Base-by-base conservation (phyloP, 2,329 filamentous ascomycete species). In the Zarea fungicola region DNA sequence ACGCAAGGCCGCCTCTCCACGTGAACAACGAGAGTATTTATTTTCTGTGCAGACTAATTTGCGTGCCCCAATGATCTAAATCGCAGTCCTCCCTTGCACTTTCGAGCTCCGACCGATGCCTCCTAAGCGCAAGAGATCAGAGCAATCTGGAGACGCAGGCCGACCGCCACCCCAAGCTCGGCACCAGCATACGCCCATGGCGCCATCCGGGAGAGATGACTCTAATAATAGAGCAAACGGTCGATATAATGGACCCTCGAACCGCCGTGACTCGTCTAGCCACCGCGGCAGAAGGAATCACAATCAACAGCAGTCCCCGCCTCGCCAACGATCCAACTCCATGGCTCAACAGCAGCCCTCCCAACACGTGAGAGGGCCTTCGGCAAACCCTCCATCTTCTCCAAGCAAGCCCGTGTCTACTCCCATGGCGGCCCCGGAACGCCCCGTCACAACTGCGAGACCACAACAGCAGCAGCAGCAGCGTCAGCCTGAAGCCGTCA, bases 111-210 rank as follows among this genome's bases (percentile, higher is more conserved):
- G n/a, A n/a, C n/a, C n/a, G 53, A 81, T 82, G 78, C 72, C 76
- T 68, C 73, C 75, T 23, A 82, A 82, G 67, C 74, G 79, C 59
- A 83, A 82, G 73, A 75, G 77, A 63, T 69, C 70, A 60, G 76
- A 80, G 41, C 70, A 77, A 55, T 65, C 65, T 44, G 65, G 66
- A 53, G 77, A 81, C 50, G 71, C 68, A 49, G 67, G 66, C 54
- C 73, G 82, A 52, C 80, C 81, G 18, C 77, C 81, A 43, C 82
- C 83, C 44, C 80, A 85, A n/a, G n/a, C n/a, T 65, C 78, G 80
- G 28, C 81, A 82, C 40, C 74, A 71, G 45, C 77, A 83, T 56
- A 75, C 75, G 6, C 60, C 66, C 32, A 60, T 82, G 48, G 78
- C 69, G 36, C 79, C 82, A 54, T 78, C 83, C 62, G 81, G 84